These are phyloP conservation scores for Corinectria fuckeliana DNA, from an alignment of 2,329 filamentous ascomycete genomes.

Conservation along the genomic window DNA sequence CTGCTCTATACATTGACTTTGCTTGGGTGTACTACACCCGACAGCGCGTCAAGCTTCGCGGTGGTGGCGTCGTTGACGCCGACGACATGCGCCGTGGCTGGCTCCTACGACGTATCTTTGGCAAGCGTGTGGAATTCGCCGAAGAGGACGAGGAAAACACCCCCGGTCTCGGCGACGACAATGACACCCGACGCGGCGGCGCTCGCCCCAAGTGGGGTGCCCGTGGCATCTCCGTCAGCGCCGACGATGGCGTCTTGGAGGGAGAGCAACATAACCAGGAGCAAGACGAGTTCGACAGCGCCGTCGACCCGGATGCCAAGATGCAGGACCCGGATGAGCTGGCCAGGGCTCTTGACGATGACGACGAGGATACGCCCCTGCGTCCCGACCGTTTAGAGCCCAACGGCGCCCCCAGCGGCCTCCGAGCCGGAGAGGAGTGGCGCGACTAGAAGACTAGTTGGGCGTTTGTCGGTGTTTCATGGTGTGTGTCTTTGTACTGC, in stretches of 20 bases:
- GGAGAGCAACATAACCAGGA: constrained; percentile 55
- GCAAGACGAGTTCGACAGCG: constrained; percentile 53
- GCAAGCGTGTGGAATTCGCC: constrained; percentile 59
- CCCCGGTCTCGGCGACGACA: constrained; percentile 52
- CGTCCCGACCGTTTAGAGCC: constrained; percentile 37
- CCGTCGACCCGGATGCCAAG: constrained; percentile 66
- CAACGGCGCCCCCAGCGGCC: constrained; percentile 44
- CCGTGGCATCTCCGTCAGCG: constrained; percentile 70
- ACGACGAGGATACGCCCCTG: constrained; percentile 51
- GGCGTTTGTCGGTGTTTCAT: constrained; percentile 6
- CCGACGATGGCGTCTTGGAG: constrained; percentile 66
- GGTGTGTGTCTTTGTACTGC: constrained; percentile 12
- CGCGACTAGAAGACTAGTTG: constrained; percentile 39
- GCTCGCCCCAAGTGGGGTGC: constrained; percentile 65
- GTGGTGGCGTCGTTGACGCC: constrained; percentile 84
- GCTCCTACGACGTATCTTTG: constrained; percentile 80
- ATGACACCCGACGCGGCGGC: constrained; percentile 38
- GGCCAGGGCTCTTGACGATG: constrained; percentile 63
- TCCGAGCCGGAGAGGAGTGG: constrained; percentile 58
- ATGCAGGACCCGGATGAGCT: constrained; percentile 73
- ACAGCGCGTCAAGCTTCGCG: constrained; percentile 90
- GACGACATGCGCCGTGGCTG: constrained; percentile 88
- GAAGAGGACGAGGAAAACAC: constrained; percentile 67
- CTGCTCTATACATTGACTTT: constrained; percentile 89
- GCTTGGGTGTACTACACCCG: constrained; percentile 96